Conservation (phyloP, 257 asterid genomes). For the Gentiana straminea region DNA sequence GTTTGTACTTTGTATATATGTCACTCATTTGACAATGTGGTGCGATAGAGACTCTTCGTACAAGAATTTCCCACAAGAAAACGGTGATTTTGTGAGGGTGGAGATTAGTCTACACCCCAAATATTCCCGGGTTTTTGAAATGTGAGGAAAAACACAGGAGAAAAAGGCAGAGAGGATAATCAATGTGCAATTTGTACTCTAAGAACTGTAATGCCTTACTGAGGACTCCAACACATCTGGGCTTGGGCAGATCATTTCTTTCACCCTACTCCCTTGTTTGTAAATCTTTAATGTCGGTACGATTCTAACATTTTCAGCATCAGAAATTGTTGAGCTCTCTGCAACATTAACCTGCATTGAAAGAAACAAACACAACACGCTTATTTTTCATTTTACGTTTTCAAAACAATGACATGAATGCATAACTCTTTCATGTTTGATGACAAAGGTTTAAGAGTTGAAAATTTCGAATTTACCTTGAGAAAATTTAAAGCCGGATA, state of each 20-base stretch:
- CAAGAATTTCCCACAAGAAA: too few relatives aligned
- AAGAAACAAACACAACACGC: not conserved
- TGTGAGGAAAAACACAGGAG: slow-evolving; percentile 11
- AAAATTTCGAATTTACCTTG: slow-evolving; percentile 35
- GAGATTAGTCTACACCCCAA: slow-evolving; percentile 3
- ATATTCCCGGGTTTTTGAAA: slow-evolving; percentile 15
- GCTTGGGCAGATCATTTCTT: slow-evolving; percentile 77
- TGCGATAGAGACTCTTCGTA: too few relatives aligned
- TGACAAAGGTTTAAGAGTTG: not conserved
- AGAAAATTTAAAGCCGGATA: slow-evolving; percentile 69
- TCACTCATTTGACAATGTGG: too few relatives aligned
- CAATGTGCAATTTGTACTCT: slow-evolving; percentile 12
- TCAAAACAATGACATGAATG: not conserved
- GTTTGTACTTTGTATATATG: too few relatives aligned
- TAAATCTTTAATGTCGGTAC: slow-evolving; percentile 81
- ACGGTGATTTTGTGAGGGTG: slow-evolving; percentile 6
- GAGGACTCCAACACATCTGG: slow-evolving; percentile 76
- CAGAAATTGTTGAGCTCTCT: slow-evolving; percentile 42
- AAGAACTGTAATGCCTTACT: slow-evolving; percentile 64
- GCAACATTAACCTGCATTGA: slow-evolving; percentile 65
- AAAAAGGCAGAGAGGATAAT: slow-evolving; percentile 11
- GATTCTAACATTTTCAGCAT: slow-evolving; percentile 56
- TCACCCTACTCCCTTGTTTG: slow-evolving; percentile 47
- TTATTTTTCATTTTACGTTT: not conserved
- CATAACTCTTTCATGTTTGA: not conserved